These are phyloP conservation scores for Agastache rugosa DNA, from an alignment of 257 asterid species.

Conservation along the genomic window DNA sequence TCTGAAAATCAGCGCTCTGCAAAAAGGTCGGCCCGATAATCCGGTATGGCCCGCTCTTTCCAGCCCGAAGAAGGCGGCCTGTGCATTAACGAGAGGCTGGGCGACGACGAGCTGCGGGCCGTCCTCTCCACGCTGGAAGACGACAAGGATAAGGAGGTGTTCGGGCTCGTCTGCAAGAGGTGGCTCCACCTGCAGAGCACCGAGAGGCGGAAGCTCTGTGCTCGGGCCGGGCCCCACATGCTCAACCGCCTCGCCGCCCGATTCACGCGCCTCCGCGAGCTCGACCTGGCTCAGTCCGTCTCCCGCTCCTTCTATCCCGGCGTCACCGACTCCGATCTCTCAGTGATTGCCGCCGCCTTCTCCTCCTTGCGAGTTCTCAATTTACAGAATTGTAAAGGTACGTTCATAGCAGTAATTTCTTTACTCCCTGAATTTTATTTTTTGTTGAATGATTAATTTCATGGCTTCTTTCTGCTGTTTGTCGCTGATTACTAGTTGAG, in stretches of 20 bases:
- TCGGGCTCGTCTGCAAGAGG: conserved; percentile 91
- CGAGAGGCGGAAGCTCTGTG: conserved; percentile 71
- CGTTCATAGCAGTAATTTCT: not conserved
- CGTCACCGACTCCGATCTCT: conserved; percentile 84
- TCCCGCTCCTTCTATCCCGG: conserved; percentile 96
- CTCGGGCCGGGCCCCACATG: conserved; percentile 97
- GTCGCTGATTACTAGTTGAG: conserved; percentile 16
- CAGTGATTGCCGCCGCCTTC: conserved; percentile 73
- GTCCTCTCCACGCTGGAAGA: conserved; percentile 55
- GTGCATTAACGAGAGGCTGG: conserved; percentile 66
- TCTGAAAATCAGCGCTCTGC: not conserved
- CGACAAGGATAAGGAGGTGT: conserved; percentile 73
- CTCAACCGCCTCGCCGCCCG: conserved; percentile 77
- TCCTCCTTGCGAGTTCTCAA: conserved; percentile 58
- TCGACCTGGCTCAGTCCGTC: conserved; percentile 82
- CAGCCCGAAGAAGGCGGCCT: conserved; percentile 42
- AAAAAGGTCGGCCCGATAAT: conserved; percentile 16
- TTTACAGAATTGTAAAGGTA: conserved; percentile 84
- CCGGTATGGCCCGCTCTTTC: conserved; percentile 30
- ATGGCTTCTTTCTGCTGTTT: not conserved
- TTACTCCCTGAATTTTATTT: not conserved
- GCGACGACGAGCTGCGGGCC: conserved; percentile 86
- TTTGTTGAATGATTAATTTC: not conserved
- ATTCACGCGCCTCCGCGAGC: conserved; percentile 70
- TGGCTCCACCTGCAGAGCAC: conserved; percentile 93